Base-by-base conservation (phyloP, 257 asterid species). In the Solanum bulbocastanum region DNA sequence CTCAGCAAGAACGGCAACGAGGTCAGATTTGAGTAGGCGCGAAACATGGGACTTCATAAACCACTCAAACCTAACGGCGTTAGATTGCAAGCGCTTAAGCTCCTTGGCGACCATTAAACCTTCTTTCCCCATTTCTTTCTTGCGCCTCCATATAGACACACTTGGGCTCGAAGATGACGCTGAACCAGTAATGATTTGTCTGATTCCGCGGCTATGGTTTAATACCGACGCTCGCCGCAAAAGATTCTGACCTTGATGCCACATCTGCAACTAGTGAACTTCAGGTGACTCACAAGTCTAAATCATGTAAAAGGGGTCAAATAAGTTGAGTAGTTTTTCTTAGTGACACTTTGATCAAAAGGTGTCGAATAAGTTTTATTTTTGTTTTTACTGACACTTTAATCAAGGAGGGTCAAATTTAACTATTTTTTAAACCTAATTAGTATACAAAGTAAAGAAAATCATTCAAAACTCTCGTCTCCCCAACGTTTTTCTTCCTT, bases 71-170 rank as follows among this genome's bases (percentile, higher is more conserved):
- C 96, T 95, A 62, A 92, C 18, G 1, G 98, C 92, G 60, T 95
- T 86, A 69, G 87, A 75, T 85, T 96, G 96, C 83, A 95, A 92
- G 81, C 98, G 97, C 92, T 96, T 96, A 88, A 96, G 97, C 92
- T 96, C 98, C 92, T 96, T 60, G 52, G 96, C 96, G 68, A 93
- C 98, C 95, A 94, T 93, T 82, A 96, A 87, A 10, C 98, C 98
- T 91, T 96, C 98, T 88, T 95, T 96, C 7, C 98, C 98, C 91
- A 96, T 93, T 90, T 94, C 99, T 92, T 94, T 96, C 95, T 94
- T 96, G 92, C 99, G 96, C 89, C 99, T 94, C 98, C 99, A 96
- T 88, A 96, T 93, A 44, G 98, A 96, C 68, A 94, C 85, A 87
- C 95, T 93, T 36, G 94, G 94, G 89, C 92, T 90, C 9, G 98